Evolutionary conservation across 1,284 basidiomycete genomes (phyloP).

Genomic region (Trametes versicolor): DNA sequence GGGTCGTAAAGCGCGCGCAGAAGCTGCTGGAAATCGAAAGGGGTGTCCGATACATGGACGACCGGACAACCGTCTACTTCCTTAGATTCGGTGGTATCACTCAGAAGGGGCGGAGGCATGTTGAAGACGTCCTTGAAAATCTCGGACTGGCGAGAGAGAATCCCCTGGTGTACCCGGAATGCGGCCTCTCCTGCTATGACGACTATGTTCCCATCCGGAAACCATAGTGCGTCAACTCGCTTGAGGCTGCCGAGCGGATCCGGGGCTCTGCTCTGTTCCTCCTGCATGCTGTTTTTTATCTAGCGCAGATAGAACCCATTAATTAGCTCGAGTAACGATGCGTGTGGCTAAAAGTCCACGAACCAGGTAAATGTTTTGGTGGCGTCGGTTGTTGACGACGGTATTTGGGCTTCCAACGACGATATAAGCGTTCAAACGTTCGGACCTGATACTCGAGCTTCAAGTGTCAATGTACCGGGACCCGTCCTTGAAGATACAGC

Average conservation of each 20-base stretch:
- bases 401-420: no score
- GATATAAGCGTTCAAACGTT: no score
- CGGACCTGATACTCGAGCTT: no score
- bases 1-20: constrained; percentile 13
- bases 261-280: not conserved
- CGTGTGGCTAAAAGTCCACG: no score
- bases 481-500: no score
- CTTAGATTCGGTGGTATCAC: not conserved
- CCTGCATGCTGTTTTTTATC: no score
- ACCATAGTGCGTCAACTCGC: constrained; percentile 3
- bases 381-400: no score
- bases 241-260: not conserved
- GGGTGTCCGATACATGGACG: constrained; percentile 6
- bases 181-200: constrained; percentile 7
- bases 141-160: constrained; percentile 5
- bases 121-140: constrained; percentile 6
- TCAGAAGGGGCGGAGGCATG: not conserved
- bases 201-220: constrained; percentile 7
- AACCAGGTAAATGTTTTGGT: no score
- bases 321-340: no score
- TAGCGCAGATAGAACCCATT: no score
- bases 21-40: constrained; percentile 14
- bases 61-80: not conserved
- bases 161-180: constrained; percentile 11
- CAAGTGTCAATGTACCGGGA: no score